These are phyloP conservation scores for Trichoderma cornu-damae DNA, from an alignment of 2,329 filamentous ascomycete genomes.

Conservation along the genomic window DNA sequence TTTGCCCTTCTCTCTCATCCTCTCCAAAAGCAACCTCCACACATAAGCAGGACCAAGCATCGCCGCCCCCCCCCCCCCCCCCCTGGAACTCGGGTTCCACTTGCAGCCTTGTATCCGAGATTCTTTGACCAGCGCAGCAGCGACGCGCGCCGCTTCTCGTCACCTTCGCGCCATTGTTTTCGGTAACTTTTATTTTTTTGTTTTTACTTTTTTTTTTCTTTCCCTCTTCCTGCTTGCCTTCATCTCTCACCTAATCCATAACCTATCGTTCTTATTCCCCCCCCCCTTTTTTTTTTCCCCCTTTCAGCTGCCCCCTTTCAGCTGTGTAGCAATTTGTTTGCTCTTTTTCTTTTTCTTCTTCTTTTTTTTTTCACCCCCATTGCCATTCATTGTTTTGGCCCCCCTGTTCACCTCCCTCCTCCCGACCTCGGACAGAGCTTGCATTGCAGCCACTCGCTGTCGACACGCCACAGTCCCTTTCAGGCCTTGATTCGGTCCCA, in stretches of 20 bases:
- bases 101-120: slow-evolving; percentile 6
- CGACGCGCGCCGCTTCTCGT: slow-evolving; percentile 2
- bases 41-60: background rate
- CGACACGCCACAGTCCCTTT: slow-evolving; percentile 7
- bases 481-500: slow-evolving; percentile 2
- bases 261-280: too few species aligned
- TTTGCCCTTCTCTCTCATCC: background rate
- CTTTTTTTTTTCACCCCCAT: background rate
- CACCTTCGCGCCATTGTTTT: background rate
- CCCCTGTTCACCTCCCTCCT: slow-evolving; percentile 1
- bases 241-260: too few species aligned
- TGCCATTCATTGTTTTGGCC: background rate
- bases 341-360: background rate
- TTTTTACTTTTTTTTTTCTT: background rate
- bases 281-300: background rate
- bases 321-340: background rate
- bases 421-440: slow-evolving; percentile 15
- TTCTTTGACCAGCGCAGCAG: background rate
- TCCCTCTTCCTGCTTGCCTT: too few species aligned
- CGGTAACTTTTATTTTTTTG: background rate
- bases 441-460: slow-evolving; percentile 12
- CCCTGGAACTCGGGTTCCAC: background rate
- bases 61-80: background rate
- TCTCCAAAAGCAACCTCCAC: background rate
- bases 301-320: background rate